Evolutionary conservation across 2,329 filamentous ascomycete genomes (phyloP), one percentile per base, ranked within the genome.

Genomic region (Penicillium sclerotiorum): DNA sequence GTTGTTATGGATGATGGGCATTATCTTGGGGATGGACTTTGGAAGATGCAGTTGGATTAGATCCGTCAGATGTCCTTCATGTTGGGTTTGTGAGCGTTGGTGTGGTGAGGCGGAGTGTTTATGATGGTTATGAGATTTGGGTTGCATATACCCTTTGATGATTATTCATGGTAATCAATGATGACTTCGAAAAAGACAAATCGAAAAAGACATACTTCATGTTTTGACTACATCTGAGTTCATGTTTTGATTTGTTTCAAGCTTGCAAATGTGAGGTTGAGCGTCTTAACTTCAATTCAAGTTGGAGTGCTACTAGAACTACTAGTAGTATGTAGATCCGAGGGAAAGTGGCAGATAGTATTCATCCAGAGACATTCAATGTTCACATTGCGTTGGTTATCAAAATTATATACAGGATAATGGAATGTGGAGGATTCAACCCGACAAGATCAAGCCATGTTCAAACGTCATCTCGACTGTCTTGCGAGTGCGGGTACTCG

Each of bases 1-100:
- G 89, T 92, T 5, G 94, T 92, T 13, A 89, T 97, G 60, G 93
- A 97, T 77, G 88, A 91, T 53, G 90, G 90, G 25, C 94, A 99
- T 80, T 97, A 87, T 76, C 71, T 97, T 46, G 94, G 94, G 0
- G 94, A 99, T 77, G 94, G 93, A 15, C 75, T 99, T 61, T 99
- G 94, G 94, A 89, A 80, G 62, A 69, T 95, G 69, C 73, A 74
- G 54, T 68, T 83, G 62, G 78, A 80, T 71, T 83, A 72, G 27
- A 32, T n/a, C 12, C 2, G n/a, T 27, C 13, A 2, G 13, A 28
- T 8, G 25, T 28, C n/a, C n/a, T n/a, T n/a, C n/a, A n/a, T n/a
- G n/a, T n/a, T n/a, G n/a, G n/a, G n/a, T 32, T 28, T 28, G 25
- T 28, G 15, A 13, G 28, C 12, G 28, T 32, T 32, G 28, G 15